Conservation (phyloP, 1,284 basidiomycete genomes). For the Cryptococcus neoformans region DNA sequence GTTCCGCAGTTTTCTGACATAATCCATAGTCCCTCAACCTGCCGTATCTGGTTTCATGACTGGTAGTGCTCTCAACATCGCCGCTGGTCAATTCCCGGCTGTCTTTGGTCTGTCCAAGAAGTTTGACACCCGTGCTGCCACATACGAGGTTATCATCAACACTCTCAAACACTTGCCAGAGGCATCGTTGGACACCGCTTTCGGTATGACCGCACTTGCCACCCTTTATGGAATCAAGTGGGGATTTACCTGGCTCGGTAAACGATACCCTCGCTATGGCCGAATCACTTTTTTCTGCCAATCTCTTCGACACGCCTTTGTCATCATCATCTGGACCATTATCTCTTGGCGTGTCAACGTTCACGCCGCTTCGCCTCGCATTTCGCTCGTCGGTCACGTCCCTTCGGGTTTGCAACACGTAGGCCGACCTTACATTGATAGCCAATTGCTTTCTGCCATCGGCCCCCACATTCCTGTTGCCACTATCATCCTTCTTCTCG, state of each 20-base stretch:
- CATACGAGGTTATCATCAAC: conserved; percentile 91
- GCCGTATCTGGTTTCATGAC: conserved; percentile 84
- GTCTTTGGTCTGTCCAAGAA: conserved; percentile 74
- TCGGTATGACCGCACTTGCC: conserved; percentile 67
- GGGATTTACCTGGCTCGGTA: conserved; percentile 58
- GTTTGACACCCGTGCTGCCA: conserved; percentile 75
- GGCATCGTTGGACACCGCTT: conserved; percentile 73
- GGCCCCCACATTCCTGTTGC: conserved; percentile 81
- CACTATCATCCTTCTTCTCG: conserved; percentile 88
- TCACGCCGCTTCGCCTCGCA: conserved; percentile 66
- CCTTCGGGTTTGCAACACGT: conserved; percentile 80
- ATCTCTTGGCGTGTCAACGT: conserved; percentile 79
- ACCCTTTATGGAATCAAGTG: conserved; percentile 72
- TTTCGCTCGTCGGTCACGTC: conserved; percentile 79
- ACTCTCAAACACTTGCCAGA: conserved; percentile 70
- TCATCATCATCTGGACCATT: conserved; percentile 78
- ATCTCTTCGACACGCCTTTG: conserved; percentile 80
- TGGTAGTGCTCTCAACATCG: conserved; percentile 85
- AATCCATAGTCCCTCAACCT: conserved; percentile 53
- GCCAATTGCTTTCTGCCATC: conserved; percentile 64
- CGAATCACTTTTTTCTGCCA: conserved; percentile 84
- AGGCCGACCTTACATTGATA: conserved; percentile 65
- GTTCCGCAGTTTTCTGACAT: neutral
- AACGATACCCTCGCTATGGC: conserved; percentile 65
- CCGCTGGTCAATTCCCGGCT: conserved; percentile 76